Conservation (phyloP, 2,329 filamentous ascomycete genomes). For the Alternaria gaisen region DNA sequence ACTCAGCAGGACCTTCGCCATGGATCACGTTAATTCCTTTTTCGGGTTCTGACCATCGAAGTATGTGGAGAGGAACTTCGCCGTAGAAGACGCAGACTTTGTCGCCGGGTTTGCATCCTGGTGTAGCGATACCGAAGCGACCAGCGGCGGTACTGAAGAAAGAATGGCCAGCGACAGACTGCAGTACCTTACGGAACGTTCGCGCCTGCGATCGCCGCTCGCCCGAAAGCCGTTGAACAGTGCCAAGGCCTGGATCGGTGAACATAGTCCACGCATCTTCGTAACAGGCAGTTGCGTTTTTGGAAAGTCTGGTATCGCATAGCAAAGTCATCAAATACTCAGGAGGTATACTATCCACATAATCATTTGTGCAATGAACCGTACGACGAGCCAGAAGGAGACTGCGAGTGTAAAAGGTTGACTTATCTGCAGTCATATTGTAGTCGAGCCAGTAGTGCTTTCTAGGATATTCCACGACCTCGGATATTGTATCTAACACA, state of each 20-base stretch:
- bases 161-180: too few relatives aligned
- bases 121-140: background rate
- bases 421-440: too few relatives aligned
- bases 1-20: background rate
- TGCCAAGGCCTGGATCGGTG: too few relatives aligned
- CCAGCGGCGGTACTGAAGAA: background rate
- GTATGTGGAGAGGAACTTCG: background rate
- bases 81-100: background rate
- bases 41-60: background rate
- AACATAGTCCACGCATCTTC: background rate
- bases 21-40: background rate
- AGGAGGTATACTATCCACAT: rapidly evolving
- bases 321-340: background rate
- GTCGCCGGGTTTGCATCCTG: background rate
- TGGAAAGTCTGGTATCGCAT: background rate
- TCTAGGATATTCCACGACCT: too few relatives aligned
- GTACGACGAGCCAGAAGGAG: background rate
- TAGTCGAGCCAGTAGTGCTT: too few relatives aligned
- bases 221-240: too few relatives aligned
- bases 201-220: background rate
- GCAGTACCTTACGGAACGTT: too few relatives aligned
- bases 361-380: rapidly evolving
- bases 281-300: background rate
- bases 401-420: background rate
- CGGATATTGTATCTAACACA: background rate